Evolutionary conservation across 768 basidiomycete genomes (phyloP), one percentile per base, ranked within the genome.

Genomic region (Tylopilus sp.): DNA sequence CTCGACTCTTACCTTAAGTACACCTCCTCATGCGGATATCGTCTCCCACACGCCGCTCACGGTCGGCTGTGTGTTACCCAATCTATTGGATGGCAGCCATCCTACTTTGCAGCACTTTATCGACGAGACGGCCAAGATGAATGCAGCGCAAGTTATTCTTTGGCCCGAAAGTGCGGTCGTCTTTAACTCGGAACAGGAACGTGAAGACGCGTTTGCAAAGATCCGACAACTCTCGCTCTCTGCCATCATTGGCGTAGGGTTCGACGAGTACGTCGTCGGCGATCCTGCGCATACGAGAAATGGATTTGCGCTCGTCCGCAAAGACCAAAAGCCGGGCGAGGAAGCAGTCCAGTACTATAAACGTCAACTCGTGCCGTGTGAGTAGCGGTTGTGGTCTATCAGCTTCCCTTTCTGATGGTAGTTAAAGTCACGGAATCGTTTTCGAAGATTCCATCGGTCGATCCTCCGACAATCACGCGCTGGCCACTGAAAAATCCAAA

Each of bases 81-180:
- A 75, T 8, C 73, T 72, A 14, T 57, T 66, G 24, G 65, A 69
- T 30, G 74, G 75, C 55, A 71, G 77, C 11, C 74, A 76, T 24
- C 71, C 79, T 3, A 74, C 72, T 0, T 67, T 92, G 16, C 63
- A 82, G 0, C 81, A 86, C 55, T 92, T 80, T 66, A 76, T 90
- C n/a, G 30, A 41, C 0, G 89, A 87, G 66, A 83, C 78, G 4
- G 60, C 61, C 38, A 74, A 63, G n/a, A 60, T 85, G 50, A 72
- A 71, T 6, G 43, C 57, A 5, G 84, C 86, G 1, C 76, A 78
- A 37, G 63, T 93, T 16, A 62, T 90, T 16, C 71, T 93, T 2
- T 92, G 90, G 89, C 89, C 91, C 0, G 90, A 92, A 67, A 84
- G 84, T 7, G 89, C 89, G 0, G 82, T 92, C 0, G 66, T 72